Conservation (phyloP, 2,329 filamentous ascomycete species). For the Trichoderma sp. region DNA sequence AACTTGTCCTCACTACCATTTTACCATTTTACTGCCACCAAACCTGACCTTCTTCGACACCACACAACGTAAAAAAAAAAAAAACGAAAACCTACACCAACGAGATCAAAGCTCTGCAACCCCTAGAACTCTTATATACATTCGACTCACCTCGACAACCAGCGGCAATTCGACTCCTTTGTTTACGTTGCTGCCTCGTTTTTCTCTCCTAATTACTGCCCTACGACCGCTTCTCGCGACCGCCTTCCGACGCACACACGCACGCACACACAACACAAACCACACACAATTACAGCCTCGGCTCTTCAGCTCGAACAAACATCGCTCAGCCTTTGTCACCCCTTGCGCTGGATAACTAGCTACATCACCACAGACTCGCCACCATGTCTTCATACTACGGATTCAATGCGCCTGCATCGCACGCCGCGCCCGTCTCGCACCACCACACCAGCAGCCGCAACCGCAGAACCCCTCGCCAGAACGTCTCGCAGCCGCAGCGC, state of each 20-base stretch:
- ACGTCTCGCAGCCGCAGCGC: slow-evolving; percentile 77
- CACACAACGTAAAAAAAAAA: slow-evolving; percentile 4
- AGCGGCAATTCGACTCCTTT: not conserved
- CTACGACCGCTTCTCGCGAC: slow-evolving; percentile 7
- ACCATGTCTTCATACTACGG: slow-evolving; percentile 68
- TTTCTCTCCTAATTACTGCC: slow-evolving; percentile 30
- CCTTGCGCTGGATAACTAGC: slow-evolving; percentile 22
- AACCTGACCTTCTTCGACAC: slow-evolving; percentile 12
- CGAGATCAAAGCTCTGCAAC: not conserved
- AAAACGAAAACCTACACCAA: slow-evolving; percentile 6
- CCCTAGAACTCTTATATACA: slow-evolving; percentile 8
- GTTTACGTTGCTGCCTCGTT: slow-evolving; percentile 4
- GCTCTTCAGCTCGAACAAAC: not conserved
- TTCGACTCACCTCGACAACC: not conserved
- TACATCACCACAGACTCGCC: slow-evolving; percentile 16
- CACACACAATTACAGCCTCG: not conserved
- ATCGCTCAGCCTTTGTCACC: not conserved
- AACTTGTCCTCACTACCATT: slow-evolving; percentile 27
- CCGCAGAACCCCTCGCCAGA: slow-evolving; percentile 78
- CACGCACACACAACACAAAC: not conserved
- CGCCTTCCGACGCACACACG: slow-evolving; percentile 13
- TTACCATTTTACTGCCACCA: not conserved
- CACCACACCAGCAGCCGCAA: slow-evolving; percentile 73
- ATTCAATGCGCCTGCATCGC: slow-evolving; percentile 61
- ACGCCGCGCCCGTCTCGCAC: slow-evolving; percentile 65